Evolutionary conservation across 176 grass and related monocot species (phyloP).

Genomic region (Alloteropsis semialata): DNA sequence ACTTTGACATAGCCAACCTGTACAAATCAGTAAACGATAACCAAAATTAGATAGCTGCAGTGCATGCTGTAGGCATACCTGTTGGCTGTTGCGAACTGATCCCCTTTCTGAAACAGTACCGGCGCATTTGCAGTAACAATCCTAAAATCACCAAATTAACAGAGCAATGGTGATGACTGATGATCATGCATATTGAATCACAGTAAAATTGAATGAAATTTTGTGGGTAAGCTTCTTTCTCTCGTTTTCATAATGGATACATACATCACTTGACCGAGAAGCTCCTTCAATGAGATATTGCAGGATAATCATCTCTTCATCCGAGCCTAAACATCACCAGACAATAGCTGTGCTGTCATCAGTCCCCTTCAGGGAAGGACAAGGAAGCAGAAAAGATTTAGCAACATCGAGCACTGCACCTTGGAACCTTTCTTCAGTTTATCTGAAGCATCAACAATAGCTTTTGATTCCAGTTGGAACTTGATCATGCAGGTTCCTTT

Average conservation of each 20-base stretch:
- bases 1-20: slow-evolving; percentile 78
- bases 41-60: slow-evolving; percentile 78
- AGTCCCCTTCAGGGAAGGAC: slow-evolving; percentile 54
- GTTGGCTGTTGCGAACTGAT: slow-evolving; percentile 54
- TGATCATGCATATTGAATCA: background rate
- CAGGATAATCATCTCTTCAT: slow-evolving; percentile 62
- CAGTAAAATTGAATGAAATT: background rate
- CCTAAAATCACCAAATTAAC: slow-evolving; percentile 36
- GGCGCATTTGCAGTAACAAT: slow-evolving; percentile 53
- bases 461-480: slow-evolving; percentile 54
- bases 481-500: slow-evolving; percentile 50
- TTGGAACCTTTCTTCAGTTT: slow-evolving; percentile 60
- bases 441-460: slow-evolving; percentile 58
- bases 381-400: slow-evolving; percentile 75
- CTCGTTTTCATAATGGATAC: background rate
- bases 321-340: slow-evolving; percentile 72
- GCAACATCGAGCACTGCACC: slow-evolving; percentile 83
- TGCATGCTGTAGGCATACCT: slow-evolving; percentile 89
- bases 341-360: slow-evolving; percentile 76
- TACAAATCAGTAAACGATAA: slow-evolving; percentile 9
- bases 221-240: too few relatives aligned
- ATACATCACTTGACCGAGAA: slow-evolving; percentile 68
- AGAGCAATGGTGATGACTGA: background rate
- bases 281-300: slow-evolving; percentile 65
- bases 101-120: slow-evolving; percentile 73